Evolutionary conservation across 495 filamentous ascomycete species (phyloP), one percentile per base, ranked within the genome.

Genomic region (Daldinia vernicosa): DNA sequence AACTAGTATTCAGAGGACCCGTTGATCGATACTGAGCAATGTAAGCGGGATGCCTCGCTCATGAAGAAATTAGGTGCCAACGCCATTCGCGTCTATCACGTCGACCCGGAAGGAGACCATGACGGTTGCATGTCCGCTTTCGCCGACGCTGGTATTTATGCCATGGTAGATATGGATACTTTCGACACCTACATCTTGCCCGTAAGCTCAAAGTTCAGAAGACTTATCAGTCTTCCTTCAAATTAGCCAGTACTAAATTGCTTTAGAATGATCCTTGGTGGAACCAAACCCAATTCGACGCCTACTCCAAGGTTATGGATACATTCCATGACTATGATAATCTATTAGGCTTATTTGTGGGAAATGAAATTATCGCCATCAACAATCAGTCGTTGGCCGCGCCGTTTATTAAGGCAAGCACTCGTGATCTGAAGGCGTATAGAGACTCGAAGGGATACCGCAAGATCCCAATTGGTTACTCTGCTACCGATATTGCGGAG

Each of bases 11-110:
- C 8, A 70, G 83, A 89, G 17, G 93, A 97, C 76, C 93, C 93
- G 19, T 85, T 97, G 70, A 78, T 90, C 63, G 85, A 95, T 76
- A 85, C 84, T 40, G 84, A 84, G 37, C 93, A 97, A 85, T 97
- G 93, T 82, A 79, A 84, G 69, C 89, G 89, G 52, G 93, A 97
- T 82, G 89, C 91, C 43, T 78, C 80, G 17, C 85, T 92, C 60
- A 97, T 97, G 93, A 81, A 92, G 74, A 87, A 88, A 37, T 78
- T 97, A 52, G 92, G 92, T 62, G 85, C 92, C 78, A 97, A 97
- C 76, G 83, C 91, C 19, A 94, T 97, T 74, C 92, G 93, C 50
- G 91, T 96, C 50, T 97, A 97, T 79, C 93, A 96, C 75, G 93
- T 96, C 60, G 90, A 95, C 71, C 76, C 91, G 3, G 74, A 76